Conservation (phyloP, 441 rosid genomes). For the Syzygium malaccense region DNA sequence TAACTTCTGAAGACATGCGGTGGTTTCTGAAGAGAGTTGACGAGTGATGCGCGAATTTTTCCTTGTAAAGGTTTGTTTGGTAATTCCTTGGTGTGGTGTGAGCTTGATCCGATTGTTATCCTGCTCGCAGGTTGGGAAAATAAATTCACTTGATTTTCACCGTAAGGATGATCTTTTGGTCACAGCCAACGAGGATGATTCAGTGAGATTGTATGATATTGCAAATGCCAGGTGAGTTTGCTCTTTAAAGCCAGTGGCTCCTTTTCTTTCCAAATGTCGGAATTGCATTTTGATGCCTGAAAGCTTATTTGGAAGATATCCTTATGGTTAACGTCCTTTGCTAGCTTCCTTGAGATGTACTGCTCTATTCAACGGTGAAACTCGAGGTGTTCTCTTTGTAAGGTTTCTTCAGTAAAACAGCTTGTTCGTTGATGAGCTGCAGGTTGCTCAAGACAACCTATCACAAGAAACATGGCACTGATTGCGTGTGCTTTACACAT, state of each 20-base stretch:
- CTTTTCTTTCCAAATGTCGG: background rate
- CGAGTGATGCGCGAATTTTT: no score
- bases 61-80: no score
- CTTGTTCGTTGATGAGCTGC: background rate
- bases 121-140: no score
- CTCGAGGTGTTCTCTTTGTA: background rate
- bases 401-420: background rate
- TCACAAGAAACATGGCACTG: constrained; percentile 90
- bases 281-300: background rate
- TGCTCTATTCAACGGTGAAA: background rate
- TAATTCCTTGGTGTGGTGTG: no score
- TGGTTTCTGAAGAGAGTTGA: no score
- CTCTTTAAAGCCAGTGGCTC: background rate
- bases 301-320: background rate
- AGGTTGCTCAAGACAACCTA: constrained; percentile 91
- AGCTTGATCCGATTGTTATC: no score
- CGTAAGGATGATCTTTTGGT: constrained; percentile 81
- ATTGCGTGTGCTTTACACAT: constrained; percentile 91
- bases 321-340: background rate
- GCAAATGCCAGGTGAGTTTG: constrained; percentile 73
- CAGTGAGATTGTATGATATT: constrained; percentile 86
- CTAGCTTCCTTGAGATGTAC: background rate
- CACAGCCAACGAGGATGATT: constrained; percentile 90
- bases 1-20: constrained; percentile 7
- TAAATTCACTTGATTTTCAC: constrained; percentile 80